Evolutionary conservation across 73 alveolate genomes (phyloP).

Genomic region (Stentor coeruleus): DNA sequence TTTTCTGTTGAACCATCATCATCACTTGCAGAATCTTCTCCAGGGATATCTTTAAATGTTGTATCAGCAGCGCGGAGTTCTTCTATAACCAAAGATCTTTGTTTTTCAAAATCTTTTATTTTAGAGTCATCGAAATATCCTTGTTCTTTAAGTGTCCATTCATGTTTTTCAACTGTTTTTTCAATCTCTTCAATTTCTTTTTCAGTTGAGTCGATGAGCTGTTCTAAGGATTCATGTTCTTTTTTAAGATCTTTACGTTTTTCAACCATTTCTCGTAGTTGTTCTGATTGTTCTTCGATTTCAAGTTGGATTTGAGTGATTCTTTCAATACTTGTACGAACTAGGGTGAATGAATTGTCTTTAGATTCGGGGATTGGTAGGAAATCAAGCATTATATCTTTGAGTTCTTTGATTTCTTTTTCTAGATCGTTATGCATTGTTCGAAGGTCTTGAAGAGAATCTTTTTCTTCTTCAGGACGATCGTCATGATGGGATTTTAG

Average conservation of each 20-base stretch:
- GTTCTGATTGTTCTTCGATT: background rate
- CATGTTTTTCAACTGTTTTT: background rate
- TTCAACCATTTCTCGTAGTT: background rate
- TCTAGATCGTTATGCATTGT: background rate
- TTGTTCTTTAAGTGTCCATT: background rate
- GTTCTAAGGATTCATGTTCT: background rate
- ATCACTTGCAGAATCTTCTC: background rate
- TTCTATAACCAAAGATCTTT: background rate
- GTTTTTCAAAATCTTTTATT: background rate
- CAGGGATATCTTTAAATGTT: background rate
- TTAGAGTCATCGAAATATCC: background rate
- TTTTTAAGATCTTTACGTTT: background rate
- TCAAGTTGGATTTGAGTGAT: background rate
- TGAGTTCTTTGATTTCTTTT: background rate
- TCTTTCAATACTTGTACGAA: background rate
- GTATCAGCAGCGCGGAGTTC: background rate
- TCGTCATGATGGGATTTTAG: background rate
- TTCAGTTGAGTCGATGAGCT: background rate
- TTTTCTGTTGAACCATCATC: background rate
- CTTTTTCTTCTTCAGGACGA: conserved; percentile 11
- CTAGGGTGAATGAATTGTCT: background rate
- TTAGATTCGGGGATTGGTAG: background rate
- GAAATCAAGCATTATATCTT: background rate
- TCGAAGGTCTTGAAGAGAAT: background rate
- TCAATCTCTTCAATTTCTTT: background rate